Percentiles rank a stretch among this genome's conserved stretches.
These are phyloP conservation scores for Falciphora oryzae DNA, from an alignment of 2,329 filamentous ascomycete species.

Conservation along the genomic window DNA sequence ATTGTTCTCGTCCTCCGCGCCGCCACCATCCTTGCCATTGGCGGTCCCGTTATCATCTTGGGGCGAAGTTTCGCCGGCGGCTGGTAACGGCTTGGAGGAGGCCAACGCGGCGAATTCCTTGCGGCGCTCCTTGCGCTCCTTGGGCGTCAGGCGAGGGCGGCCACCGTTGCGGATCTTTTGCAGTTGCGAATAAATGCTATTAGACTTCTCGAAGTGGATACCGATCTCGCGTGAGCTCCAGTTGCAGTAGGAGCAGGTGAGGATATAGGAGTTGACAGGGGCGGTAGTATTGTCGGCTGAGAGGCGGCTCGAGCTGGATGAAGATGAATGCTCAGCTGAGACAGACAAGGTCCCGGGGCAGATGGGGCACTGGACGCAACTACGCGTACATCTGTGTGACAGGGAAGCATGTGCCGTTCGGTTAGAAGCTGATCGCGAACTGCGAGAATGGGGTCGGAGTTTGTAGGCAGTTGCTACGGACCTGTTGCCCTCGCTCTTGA, in stretches of 20 bases:
- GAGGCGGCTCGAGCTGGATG: slow-evolving; percentile 37
- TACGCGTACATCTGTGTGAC: slow-evolving; percentile 69
- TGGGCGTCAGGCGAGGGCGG: slow-evolving; percentile 40
- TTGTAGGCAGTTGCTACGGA: slow-evolving; percentile 34
- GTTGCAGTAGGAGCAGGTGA: slow-evolving; percentile 85
- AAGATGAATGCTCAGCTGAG: slow-evolving; percentile 51
- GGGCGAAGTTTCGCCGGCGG: not conserved
- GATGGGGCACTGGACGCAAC: slow-evolving; percentile 91
- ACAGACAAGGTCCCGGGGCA: slow-evolving; percentile 78
- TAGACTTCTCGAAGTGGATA: slow-evolving; percentile 83
- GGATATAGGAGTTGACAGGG: slow-evolving; percentile 51
- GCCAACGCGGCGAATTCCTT: slow-evolving; percentile 34
- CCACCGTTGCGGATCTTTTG: slow-evolving; percentile 63
- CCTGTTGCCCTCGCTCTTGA: slow-evolving; percentile 91
- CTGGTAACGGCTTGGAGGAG: slow-evolving; percentile 12
- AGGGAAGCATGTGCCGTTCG: not conserved
- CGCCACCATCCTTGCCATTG: not conserved
- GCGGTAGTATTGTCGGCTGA: slow-evolving; percentile 34
- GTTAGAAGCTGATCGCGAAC: not conserved
- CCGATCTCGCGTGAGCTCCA: slow-evolving; percentile 90
- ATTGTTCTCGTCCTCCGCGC: slow-evolving; percentile 17
- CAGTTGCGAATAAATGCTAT: slow-evolving; percentile 77
- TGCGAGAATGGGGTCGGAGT: not conserved
- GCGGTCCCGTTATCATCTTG: not conserved
- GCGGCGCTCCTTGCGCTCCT: slow-evolving; percentile 46